These are phyloP conservation scores for Claviceps sp. DNA, from an alignment of 2,329 filamentous ascomycete species.

Conservation along the genomic window DNA sequence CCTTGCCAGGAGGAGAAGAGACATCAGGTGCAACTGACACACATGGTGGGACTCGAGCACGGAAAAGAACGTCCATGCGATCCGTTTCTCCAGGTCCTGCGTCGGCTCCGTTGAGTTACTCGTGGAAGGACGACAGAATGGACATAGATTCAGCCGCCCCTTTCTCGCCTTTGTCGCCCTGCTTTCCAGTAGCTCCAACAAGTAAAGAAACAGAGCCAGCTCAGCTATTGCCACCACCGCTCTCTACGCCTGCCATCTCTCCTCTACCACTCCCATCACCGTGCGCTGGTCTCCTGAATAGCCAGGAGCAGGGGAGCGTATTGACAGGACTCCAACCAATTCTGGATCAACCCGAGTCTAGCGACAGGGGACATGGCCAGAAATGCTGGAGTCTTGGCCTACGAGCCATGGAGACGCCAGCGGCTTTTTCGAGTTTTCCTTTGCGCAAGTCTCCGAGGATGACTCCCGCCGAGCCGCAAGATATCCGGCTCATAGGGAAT, in stretches of 20 bases:
- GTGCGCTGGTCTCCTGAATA: constrained; percentile 4
- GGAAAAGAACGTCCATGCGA: constrained; percentile 42
- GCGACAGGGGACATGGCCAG: constrained; percentile 7
- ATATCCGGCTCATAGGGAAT: constrained; percentile 17
- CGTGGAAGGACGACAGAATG: constrained; percentile 39
- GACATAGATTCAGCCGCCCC: neutral
- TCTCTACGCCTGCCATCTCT: neutral
- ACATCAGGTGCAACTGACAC: constrained; percentile 26
- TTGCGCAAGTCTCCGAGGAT: constrained; percentile 4
- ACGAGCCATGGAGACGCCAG: constrained; percentile 11
- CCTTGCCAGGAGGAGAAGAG: constrained; percentile 41
- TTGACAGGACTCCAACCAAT: constrained; percentile 24
- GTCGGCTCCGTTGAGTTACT: constrained; percentile 50
- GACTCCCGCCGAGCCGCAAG: constrained; percentile 3
- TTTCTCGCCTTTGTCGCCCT: neutral
- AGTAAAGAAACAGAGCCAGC: neutral
- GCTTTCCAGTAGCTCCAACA: neutral
- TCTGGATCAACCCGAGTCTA: constrained; percentile 9
- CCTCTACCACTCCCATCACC: neutral
- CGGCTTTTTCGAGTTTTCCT: constrained; percentile 3
- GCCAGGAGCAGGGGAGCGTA: neutral
- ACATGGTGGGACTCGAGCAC: constrained; percentile 29
- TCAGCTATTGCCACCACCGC: neutral
- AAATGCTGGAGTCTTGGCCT: constrained; percentile 23
- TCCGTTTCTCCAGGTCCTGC: constrained; percentile 49